Conservation (phyloP, 2,329 filamentous ascomycete genomes). For the Penicillium vulpinum region DNA sequence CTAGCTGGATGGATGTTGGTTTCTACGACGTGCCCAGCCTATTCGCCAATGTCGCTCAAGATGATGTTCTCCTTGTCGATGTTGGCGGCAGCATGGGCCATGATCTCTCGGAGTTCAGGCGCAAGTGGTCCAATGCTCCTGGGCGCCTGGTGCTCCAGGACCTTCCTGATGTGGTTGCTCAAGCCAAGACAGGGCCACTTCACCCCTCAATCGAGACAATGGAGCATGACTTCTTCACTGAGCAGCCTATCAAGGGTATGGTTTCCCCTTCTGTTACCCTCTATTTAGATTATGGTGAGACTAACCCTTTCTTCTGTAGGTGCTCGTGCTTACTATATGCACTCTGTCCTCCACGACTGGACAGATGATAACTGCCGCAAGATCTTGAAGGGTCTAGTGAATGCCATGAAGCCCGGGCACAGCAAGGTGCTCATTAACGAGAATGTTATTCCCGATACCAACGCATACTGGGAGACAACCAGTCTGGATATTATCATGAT, state of each 20-base stretch:
- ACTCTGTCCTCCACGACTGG: slow-evolving; percentile 38
- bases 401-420: slow-evolving; percentile 39
- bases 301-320: slow-evolving; percentile 16
- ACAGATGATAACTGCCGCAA: slow-evolving; percentile 28
- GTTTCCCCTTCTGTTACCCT: background rate
- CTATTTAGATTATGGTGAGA: background rate
- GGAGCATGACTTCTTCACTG: slow-evolving; percentile 50
- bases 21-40: slow-evolving; percentile 32
- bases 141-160: slow-evolving; percentile 54
- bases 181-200: slow-evolving; percentile 19
- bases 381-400: slow-evolving; percentile 27
- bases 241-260: slow-evolving; percentile 49
- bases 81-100: slow-evolving; percentile 47
- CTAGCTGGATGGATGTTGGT: slow-evolving; percentile 33
- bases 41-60: slow-evolving; percentile 1
- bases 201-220: slow-evolving; percentile 32
- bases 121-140: slow-evolving; percentile 38
- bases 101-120: slow-evolving; percentile 41
- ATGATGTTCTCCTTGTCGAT: slow-evolving; percentile 42
- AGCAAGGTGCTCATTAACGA: slow-evolving; percentile 50
- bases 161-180: slow-evolving; percentile 40
- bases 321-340: slow-evolving; percentile 38
- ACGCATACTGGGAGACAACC: slow-evolving; percentile 35
- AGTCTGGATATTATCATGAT: slow-evolving; percentile 48
- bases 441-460: slow-evolving; percentile 41